Evolutionary conservation across 345 rosid species (phyloP).

Genomic region (Alliaria petiolata): DNA sequence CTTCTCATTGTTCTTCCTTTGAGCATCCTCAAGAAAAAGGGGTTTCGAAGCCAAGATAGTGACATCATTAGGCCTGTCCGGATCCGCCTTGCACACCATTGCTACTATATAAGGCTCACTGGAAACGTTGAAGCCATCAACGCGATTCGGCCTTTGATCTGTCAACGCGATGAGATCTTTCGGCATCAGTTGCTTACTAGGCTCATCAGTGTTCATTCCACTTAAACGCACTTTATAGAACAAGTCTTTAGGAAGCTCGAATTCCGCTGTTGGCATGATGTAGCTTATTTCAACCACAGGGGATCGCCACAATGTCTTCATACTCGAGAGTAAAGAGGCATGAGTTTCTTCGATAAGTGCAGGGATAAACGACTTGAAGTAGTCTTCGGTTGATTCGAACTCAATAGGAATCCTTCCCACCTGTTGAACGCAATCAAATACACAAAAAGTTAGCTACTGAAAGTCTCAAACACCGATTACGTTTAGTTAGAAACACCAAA

Average conservation of each 20-base stretch:
- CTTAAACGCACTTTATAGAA: constrained; percentile 23
- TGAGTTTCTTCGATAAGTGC: constrained; percentile 41
- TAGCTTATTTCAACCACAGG: constrained; percentile 9
- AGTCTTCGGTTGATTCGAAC: constrained; percentile 24
- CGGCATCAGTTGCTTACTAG: not conserved
- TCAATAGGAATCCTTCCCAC: constrained; percentile 33
- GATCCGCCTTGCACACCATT: constrained; percentile 20
- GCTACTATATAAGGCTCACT: constrained; percentile 27
- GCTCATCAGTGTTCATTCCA: not conserved
- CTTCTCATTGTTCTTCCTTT: not conserved
- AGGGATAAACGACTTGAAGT: constrained; percentile 31
- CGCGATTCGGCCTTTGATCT: constrained; percentile 28
- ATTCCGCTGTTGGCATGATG: not conserved
- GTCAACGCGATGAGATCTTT: constrained; percentile 40
- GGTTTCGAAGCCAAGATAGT: constrained; percentile 35
- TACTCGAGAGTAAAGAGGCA: constrained; percentile 25
- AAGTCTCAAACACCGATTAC: too few species aligned
- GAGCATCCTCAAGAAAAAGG: constrained; percentile 11
- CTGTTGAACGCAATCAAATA: constrained; percentile 14
- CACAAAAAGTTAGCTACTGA: too few species aligned
- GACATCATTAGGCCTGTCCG: not conserved
- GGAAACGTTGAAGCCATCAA: constrained; percentile 29
- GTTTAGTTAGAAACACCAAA: too few species aligned
- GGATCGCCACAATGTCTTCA: constrained; percentile 18
- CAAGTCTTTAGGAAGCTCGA: constrained; percentile 18